A percentile compares a stretch with the other conserved stretches of the same genome.
Conservation (phyloP, 2,329 filamentous ascomycete genomes). For the Beauveria bassiana region DNA sequence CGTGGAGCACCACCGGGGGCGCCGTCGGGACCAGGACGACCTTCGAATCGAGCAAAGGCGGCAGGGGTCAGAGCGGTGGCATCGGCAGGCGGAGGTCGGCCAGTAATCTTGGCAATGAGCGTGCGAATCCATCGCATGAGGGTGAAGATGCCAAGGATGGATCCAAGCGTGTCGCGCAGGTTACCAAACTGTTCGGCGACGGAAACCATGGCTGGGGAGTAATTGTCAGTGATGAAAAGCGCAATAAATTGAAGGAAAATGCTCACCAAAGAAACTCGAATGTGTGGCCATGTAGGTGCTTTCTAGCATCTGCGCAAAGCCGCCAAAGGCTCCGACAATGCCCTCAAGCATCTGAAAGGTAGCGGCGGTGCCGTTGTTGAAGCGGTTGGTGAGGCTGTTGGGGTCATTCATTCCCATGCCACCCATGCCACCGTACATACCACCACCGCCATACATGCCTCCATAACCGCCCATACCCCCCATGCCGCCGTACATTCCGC, state of each 20-base stretch:
- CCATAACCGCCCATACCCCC: conserved; percentile 27
- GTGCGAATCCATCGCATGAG: conserved; percentile 92
- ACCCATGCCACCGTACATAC: conserved; percentile 33
- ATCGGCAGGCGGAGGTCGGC: conserved; percentile 80
- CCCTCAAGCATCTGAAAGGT: conserved; percentile 99
- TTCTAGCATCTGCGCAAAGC: conserved; percentile 98
- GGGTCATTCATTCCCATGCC: conserved; percentile 59
- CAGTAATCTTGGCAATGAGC: conserved; percentile 84
- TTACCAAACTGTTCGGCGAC: conserved; percentile 97
- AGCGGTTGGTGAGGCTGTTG: conserved; percentile 89
- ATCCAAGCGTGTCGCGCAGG: conserved; percentile 85
- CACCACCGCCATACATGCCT: conserved; percentile 28
- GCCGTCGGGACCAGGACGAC: conserved; percentile 55
- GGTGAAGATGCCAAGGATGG: conserved; percentile 90
- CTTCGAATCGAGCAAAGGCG: conserved; percentile 84
- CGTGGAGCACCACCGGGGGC: conserved; percentile 54
- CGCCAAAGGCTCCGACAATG: conserved; percentile 91
- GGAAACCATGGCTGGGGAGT: conserved; percentile 76
- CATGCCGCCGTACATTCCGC: conserved; percentile 25
- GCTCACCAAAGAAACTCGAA: conserved; percentile 92
- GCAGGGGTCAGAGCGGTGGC: conserved; percentile 81
- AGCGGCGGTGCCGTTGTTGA: conserved; percentile 88
- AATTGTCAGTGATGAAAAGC: conserved; percentile 9
- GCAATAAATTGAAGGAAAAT: background rate
- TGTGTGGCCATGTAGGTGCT: conserved; percentile 99